phyloP scores from a whole-genome alignment of 768 basidiomycete genomes.

The Pleurotus ostreatus region DNA sequence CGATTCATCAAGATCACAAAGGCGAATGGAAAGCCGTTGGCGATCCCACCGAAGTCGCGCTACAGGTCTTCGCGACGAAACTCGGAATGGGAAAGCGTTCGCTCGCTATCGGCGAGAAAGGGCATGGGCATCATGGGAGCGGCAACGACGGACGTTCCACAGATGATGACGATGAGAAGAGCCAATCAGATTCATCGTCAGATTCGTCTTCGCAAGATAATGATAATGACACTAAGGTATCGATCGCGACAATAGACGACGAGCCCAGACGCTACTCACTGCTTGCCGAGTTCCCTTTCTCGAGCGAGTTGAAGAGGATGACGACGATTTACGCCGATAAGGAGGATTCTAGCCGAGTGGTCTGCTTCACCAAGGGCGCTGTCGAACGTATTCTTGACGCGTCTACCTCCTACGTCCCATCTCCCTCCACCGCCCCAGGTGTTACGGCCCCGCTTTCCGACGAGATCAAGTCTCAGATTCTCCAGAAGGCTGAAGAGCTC shows the following conservation, averaged over 20 bases:
- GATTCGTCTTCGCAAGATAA: conserved; percentile 17
- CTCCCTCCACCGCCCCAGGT: conserved; percentile 18
- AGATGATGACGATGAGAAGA: conserved; percentile 21
- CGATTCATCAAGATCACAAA: conserved; percentile 33
- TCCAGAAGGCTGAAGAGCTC: conserved; percentile 26
- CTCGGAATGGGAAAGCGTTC: conserved; percentile 36
- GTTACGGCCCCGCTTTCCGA: conserved; percentile 23
- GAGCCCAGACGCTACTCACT: conserved; percentile 27
- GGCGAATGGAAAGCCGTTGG: conserved; percentile 46
- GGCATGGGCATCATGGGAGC: conserved; percentile 18
- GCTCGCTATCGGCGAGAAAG: conserved; percentile 13
- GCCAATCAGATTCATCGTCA: not conserved
- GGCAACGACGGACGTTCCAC: conserved; percentile 18
- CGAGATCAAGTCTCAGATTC: conserved; percentile 17
- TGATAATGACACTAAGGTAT: conserved; percentile 14
- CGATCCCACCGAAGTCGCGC: conserved; percentile 54
- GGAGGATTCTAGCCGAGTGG: conserved; percentile 15
- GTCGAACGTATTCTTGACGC: conserved; percentile 49
- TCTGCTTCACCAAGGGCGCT: conserved; percentile 33
- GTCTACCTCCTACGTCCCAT: conserved; percentile 30
- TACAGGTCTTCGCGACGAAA: conserved; percentile 50
- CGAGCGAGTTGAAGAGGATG: conserved; percentile 51
- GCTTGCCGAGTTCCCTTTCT: conserved; percentile 40
- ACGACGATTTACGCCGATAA: conserved; percentile 31
- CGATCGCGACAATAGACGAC: not conserved